A percentile compares a stretch with the other conserved stretches of the same genome.
phyloP scores from a whole-genome alignment of 2,329 filamentous ascomycete species.

The Pseudopyricularia cyperi region DNA sequence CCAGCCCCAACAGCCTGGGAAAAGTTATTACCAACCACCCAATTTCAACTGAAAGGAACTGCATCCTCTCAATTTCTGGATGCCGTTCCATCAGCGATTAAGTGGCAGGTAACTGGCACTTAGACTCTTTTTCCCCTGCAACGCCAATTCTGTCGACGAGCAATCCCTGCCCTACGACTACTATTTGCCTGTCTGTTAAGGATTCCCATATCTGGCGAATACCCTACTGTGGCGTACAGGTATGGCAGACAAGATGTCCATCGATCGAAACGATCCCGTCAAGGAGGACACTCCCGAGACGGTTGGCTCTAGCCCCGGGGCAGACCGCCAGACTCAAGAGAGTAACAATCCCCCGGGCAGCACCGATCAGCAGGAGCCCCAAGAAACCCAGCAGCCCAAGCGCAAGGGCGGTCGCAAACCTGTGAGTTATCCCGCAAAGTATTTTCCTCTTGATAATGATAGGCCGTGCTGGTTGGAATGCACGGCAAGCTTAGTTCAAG shows the following conservation, averaged over 20 bases:
- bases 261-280: slow-evolving; percentile 44
- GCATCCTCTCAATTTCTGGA: neutral
- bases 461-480: no score
- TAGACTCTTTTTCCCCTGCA: slow-evolving; percentile 4
- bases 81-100: slow-evolving; percentile 1
- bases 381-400: slow-evolving; percentile 61
- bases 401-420: slow-evolving; percentile 96
- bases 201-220: slow-evolving; percentile 3
- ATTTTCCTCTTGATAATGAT: no score
- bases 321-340: slow-evolving; percentile 25
- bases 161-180: neutral
- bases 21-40: neutral
- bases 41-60: neutral
- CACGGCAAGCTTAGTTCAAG: neutral
- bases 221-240: slow-evolving; percentile 23
- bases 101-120: slow-evolving; percentile 4
- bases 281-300: slow-evolving; percentile 48
- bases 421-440: slow-evolving; percentile 50
- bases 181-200: neutral
- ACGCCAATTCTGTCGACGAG: neutral
- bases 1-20: neutral
- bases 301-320: slow-evolving; percentile 45
- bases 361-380: slow-evolving; percentile 18
- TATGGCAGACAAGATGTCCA: slow-evolving; percentile 57
- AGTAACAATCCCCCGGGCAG: slow-evolving; percentile 7